Evolutionary conservation across 2,329 filamentous ascomycete species (phyloP), one percentile per base, ranked within the genome.

Genomic region (Aspergillus niger): DNA sequence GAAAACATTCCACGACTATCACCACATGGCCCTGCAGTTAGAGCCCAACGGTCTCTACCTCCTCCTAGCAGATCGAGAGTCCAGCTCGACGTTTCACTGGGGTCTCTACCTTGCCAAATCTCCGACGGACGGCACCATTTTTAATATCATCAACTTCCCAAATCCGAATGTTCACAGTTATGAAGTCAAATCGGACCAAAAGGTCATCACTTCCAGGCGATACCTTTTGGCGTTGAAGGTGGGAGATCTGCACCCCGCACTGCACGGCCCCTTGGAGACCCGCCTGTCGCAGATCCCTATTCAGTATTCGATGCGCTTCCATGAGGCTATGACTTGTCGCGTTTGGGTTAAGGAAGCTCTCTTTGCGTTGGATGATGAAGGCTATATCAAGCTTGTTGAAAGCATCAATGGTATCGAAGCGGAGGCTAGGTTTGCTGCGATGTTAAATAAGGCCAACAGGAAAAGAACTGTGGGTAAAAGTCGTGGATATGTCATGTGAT

Each of bases 271-370:
- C 20, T 13, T 57, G 17, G 17, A 15, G 20, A 28, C 17, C 17
- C 26, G 55, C 30, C 44, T 57, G 3, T 20, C 55, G 11, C 20
- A 49, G 55, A n/a, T 57, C 15, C 26, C 55, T 2, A 49, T 50
- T 8, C 26, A 38, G 10, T 48, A 57, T 22, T 57, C 55, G 17
- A 49, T 30, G 4, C 43, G 30, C n/a, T 50, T 57, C 30, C 28
- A 44, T 3, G 55, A 57, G 20, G 30, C 41, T 5, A 57, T 57
- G 10, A 57, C 55, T 15, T 50, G 55, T 22, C 55, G 55, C 17
- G 32, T 57, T 11, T 57, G 55, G 55, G 36, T 57, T 2, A 57
- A 57, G 15, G 55, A 57, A 3, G 44, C 55, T 8, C 44, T 57
- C 5, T 50, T 49, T 17, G 55, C 41, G 4, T 13, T 57, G 22